Evolutionary conservation across 352 stramenopile species (phyloP).

Genomic region (Phytophthora agathidicida): DNA sequence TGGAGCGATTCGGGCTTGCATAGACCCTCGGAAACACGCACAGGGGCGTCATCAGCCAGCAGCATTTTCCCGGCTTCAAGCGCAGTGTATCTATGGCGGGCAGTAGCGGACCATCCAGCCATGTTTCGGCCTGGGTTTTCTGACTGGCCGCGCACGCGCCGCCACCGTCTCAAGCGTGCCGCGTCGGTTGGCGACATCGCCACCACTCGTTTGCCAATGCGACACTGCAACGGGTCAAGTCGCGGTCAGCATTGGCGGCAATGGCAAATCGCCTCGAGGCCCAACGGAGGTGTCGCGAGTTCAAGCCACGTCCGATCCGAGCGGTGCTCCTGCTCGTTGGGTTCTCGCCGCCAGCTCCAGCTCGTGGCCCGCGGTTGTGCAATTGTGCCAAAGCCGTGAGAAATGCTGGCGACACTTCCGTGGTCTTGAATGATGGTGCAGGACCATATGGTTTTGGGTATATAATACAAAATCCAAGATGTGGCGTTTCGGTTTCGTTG

Average conservation of each 20-base stretch:
- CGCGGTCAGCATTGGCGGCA: background rate
- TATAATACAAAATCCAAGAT: constrained; percentile 30
- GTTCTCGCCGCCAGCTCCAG: constrained; percentile 3
- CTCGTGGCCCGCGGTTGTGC: constrained; percentile 23
- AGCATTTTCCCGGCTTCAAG: constrained; percentile 21
- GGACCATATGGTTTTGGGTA: constrained; percentile 1
- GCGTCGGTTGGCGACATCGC: background rate
- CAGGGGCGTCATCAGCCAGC: constrained; percentile 10
- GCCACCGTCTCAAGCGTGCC: constrained; percentile 15
- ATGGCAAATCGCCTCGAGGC: constrained; percentile 1
- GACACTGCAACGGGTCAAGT: constrained; percentile 2
- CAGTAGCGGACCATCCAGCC: constrained; percentile 14
- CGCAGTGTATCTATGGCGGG: constrained; percentile 6
- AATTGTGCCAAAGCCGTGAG: constrained; percentile 26
- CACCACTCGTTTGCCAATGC: constrained; percentile 5
- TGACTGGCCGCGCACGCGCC: constrained; percentile 5
- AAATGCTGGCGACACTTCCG: constrained; percentile 19
- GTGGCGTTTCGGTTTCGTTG: constrained; percentile 27
- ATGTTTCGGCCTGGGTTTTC: constrained; percentile 18
- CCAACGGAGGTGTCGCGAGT: background rate
- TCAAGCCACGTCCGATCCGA: constrained; percentile 14
- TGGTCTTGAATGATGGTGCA: constrained; percentile 16
- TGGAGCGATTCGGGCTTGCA: constrained; percentile 23
- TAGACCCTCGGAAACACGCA: constrained; percentile 18
- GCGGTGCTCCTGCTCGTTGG: constrained; percentile 1